Base-by-base conservation (phyloP, 768 basidiomycete genomes). In the Russula virescens region DNA sequence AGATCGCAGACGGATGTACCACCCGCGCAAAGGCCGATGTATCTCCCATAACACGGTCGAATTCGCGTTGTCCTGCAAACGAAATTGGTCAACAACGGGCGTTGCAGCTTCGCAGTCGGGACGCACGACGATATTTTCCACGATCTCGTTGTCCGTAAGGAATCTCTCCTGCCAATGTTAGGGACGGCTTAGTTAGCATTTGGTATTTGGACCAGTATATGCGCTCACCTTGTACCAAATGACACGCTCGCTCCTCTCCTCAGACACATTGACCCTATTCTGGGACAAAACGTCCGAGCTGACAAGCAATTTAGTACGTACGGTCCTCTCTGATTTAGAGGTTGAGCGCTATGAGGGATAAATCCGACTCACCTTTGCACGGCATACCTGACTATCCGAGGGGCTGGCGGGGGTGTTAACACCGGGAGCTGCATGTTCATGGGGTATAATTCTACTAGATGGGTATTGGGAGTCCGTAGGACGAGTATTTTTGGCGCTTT, bases 1-100 rank as follows among this genome's bases (percentile, higher is more conserved):
- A 2, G 88, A 76, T 40, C 87, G 82, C 26, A 93, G 75, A 46
- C 87, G 87, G 62, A 93, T 84, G 72, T 92, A 93, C 91, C 91
- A 93, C 49, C 91, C 91, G 31, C 87, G 83, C 61, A 84, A 83
- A 1, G 91, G 91, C 6, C 85, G 82, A 71, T 91, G 91, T 28
- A 91, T 83, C 11, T 82, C 82, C 91, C 91, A 93, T 59, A 81
- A 79, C 2, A 89, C 71, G 0, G 80, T 79, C 25, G 81, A 83
- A 5, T 81, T 84, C n/a, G 82, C 78, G 45, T 87, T 87, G 61
- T 91, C 87, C 88, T 87, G 62, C 4, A 38, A 35, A 19, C 0
- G 46, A n/a, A 0, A 45, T 18, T 16, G 61, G 25, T 23, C 23
- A 34, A 38, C 55, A 48, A 57, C 47, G 23, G 54, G 31, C 31